Evolutionary conservation across 352 stramenopile genomes (phyloP).

Genomic region (Phytophthora kernoviae): DNA sequence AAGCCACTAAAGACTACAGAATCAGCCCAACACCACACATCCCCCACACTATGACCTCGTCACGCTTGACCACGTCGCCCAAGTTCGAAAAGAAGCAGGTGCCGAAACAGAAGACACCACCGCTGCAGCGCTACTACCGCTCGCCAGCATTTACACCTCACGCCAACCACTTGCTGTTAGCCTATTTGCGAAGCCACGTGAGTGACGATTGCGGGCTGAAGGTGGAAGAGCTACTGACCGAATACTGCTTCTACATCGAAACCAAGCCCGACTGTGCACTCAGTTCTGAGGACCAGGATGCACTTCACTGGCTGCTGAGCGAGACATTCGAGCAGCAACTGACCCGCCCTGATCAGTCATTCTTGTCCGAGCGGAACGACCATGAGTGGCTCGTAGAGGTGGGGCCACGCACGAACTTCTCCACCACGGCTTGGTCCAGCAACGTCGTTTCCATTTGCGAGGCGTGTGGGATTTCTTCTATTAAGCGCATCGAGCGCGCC

Average conservation of each 20-base stretch:
- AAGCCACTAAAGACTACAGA: not conserved
- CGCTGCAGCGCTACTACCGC: constrained; percentile 63
- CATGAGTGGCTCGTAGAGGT: constrained; percentile 91
- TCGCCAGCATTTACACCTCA: constrained; percentile 59
- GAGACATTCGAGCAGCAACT: constrained; percentile 94
- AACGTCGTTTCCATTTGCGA: constrained; percentile 97
- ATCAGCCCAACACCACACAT: not conserved
- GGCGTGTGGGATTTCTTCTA: constrained; percentile 84
- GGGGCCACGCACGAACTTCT: constrained; percentile 97
- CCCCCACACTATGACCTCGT: not conserved
- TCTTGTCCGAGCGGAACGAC: constrained; percentile 36
- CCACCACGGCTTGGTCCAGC: constrained; percentile 93
- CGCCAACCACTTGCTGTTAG: constrained; percentile 41
- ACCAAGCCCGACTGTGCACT: constrained; percentile 46
- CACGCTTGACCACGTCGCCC: not conserved
- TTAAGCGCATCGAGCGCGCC: constrained; percentile 93
- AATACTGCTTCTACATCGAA: constrained; percentile 97
- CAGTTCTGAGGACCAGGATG: constrained; percentile 47
- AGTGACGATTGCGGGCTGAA: constrained; percentile 13
- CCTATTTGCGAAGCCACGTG: constrained; percentile 30
- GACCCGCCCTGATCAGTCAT: constrained; percentile 52
- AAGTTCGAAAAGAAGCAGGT: constrained; percentile 52
- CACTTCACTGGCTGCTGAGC: constrained; percentile 92
- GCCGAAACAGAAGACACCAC: constrained; percentile 20
- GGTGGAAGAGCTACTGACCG: constrained; percentile 77